These are phyloP conservation scores for Solanum chacoense DNA, from an alignment of 305 asterid genomes.

Conservation along the genomic window DNA sequence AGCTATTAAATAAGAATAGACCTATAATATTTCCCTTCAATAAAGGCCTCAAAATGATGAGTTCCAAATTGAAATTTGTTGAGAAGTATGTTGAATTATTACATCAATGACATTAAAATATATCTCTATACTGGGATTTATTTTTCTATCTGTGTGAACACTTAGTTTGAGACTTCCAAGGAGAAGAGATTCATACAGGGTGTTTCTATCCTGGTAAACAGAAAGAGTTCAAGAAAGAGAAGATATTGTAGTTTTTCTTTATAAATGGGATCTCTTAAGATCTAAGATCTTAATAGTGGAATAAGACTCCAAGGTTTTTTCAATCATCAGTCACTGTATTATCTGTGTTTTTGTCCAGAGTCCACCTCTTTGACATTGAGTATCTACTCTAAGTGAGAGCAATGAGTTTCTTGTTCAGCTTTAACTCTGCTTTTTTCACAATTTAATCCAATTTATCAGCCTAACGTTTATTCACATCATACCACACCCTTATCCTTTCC, in stretches of 20 bases:
- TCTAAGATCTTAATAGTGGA: background rate
- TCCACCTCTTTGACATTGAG: background rate
- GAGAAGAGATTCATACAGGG: background rate
- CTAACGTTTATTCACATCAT: background rate
- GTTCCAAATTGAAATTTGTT: background rate
- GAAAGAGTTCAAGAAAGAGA: background rate
- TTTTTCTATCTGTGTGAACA: background rate
- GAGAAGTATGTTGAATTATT: background rate
- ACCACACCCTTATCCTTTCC: background rate
- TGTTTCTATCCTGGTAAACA: background rate
- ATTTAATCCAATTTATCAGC: background rate
- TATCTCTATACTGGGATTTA: background rate
- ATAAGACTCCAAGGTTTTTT: background rate
- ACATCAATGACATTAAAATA: background rate
- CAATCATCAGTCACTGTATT: background rate
- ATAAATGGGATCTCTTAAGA: background rate
- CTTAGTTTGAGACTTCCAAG: background rate
- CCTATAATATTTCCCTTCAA: background rate
- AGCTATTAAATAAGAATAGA: background rate
- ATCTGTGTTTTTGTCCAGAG: background rate
- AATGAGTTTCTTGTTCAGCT: background rate
- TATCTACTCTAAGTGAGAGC: background rate
- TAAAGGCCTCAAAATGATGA: background rate
- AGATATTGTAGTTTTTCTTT: background rate
- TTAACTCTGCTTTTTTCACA: background rate